Evolutionary conservation across 345 rosid genomes (phyloP), one percentile per base, ranked within the genome.

Genomic region (Aquilaria malaccensis): DNA sequence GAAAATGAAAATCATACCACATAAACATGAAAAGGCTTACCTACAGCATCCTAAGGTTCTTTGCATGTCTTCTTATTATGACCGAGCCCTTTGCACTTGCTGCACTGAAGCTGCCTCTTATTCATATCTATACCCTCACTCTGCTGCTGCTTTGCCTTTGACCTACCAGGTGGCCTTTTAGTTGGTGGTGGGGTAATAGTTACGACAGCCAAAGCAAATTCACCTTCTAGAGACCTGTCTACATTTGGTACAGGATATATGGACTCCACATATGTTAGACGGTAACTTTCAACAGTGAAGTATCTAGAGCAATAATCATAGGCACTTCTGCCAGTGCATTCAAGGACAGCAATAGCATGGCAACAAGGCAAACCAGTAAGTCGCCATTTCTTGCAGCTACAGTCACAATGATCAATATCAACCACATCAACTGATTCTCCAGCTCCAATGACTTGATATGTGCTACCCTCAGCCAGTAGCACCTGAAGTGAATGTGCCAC

Each of bases 31-130:
- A 57, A 37, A 60, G 41, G 53, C 63, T 70, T 76, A 72, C 72
- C 58, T 64, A 45, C 52, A 52, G 60, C 29, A 46, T 65, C 70
- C 68, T 58, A 74, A 37, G 76, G 55, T 61, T 68, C 85, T 81
- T 77, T 86, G 87, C 98, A 92, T 2, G 98, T 92, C 72, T 84
- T 85, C 79, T 89, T 89, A 72, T 93, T 93, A 74, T 93, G 98
- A 60, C 97, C 98, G 55, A 89, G 79, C 31, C 98, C 96, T 79
- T 93, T 93, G 86, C 98, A 93, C 75, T 79, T 82, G 83, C 98
- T 93, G 75, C 98, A 93, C 59, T 93, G 98, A 30, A 89, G 90
- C 76, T 87, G 93, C 59, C 97, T 84, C 68, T 83, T 93, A 13
- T 77, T 77, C 52, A 87, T 72, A 48, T 85, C 98, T 4, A 78